Percentiles rank a stretch among this genome's conserved stretches.
Conservation (phyloP, 1,139 yeast genomes). For the Scheffersomyces segobiensis region DNA sequence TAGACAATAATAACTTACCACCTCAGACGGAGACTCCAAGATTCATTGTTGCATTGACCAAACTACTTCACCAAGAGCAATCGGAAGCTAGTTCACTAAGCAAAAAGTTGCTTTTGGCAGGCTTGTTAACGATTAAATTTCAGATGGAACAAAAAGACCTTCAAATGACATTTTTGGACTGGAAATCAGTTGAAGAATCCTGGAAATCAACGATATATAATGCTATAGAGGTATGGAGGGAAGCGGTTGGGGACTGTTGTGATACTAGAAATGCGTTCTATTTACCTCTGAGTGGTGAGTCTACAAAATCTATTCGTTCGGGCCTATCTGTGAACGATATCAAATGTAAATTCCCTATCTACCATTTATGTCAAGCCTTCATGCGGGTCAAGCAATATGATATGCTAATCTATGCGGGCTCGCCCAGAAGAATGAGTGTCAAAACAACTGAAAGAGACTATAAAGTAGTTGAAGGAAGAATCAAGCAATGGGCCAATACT, state of each 20-base stretch:
- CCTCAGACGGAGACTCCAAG: background rate
- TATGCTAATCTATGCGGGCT: slow-evolving; percentile 72
- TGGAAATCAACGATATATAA: slow-evolving; percentile 66
- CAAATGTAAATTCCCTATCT: slow-evolving; percentile 51
- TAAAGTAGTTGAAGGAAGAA: slow-evolving; percentile 48
- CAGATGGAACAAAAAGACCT: slow-evolving; percentile 72
- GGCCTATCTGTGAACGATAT: slow-evolving; percentile 18
- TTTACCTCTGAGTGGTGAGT: slow-evolving; percentile 3
- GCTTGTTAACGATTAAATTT: slow-evolving; percentile 62
- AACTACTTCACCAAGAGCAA: background rate
- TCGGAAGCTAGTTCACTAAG: slow-evolving; percentile 17
- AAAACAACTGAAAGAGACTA: slow-evolving; percentile 55
- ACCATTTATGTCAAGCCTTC: slow-evolving; percentile 69
- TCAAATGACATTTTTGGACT: slow-evolving; percentile 42
- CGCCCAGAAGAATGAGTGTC: slow-evolving; percentile 77
- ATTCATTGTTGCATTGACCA: background rate
- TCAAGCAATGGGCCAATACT: slow-evolving; percentile 43
- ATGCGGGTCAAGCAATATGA: slow-evolving; percentile 70
- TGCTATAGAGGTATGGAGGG: slow-evolving; percentile 61
- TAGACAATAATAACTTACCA: background rate
- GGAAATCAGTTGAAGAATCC: slow-evolving; percentile 33
- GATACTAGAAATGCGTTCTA: slow-evolving; percentile 19
- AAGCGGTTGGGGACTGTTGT: slow-evolving; percentile 29
- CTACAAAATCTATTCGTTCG: background rate
- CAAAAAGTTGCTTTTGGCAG: slow-evolving; percentile 63